Evolutionary conservation across 768 basidiomycete species (phyloP), one percentile per base, ranked within the genome.

Genomic region (Basidioascus undulatus): DNA sequence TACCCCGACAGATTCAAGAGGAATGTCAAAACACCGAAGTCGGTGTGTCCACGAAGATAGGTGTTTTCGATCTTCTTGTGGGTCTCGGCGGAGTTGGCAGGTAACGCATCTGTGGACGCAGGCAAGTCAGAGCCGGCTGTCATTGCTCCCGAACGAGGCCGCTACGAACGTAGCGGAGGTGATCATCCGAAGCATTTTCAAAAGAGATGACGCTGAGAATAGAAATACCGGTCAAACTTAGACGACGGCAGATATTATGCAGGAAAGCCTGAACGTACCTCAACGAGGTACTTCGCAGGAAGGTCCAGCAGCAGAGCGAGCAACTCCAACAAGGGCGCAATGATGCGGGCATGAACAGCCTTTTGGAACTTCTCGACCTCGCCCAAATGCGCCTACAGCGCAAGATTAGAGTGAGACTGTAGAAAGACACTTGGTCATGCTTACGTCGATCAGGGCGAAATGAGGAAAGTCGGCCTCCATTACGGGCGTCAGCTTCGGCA

Each of bases 401-500:
- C n/a, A n/a, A n/a, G n/a, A n/a, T n/a, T n/a, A n/a, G n/a, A n/a
- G n/a, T n/a, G n/a, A n/a, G n/a, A n/a, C n/a, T n/a, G n/a, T n/a
- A n/a, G n/a, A n/a, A n/a, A n/a, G n/a, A n/a, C n/a, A n/a, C n/a
- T n/a, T n/a, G n/a, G 27, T 20, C 30, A 41, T 45, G 40, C 38
- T 34, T 3, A 37, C 35, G 13, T 32, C 15, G 15, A 54, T 32
- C 26, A 28, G 35, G 19, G 26, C 37, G 8, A 1, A 43, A 19
- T 7, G 24, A 13, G 20, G 47, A n/a, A 44, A 50, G 3, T 44
- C 43, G 28, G 48, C 25, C 16, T 42, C 48, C 32, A 53, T 56
- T 13, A 53, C 45, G 5, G 44, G 40, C n/a, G 51, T 58, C 44
- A 55, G 56, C 46, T 62, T 62, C 3, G 61, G 59, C 6, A 62